Conservation (phyloP, 192 early-diverging fungal species). For the Coemansia sp. region DNA sequence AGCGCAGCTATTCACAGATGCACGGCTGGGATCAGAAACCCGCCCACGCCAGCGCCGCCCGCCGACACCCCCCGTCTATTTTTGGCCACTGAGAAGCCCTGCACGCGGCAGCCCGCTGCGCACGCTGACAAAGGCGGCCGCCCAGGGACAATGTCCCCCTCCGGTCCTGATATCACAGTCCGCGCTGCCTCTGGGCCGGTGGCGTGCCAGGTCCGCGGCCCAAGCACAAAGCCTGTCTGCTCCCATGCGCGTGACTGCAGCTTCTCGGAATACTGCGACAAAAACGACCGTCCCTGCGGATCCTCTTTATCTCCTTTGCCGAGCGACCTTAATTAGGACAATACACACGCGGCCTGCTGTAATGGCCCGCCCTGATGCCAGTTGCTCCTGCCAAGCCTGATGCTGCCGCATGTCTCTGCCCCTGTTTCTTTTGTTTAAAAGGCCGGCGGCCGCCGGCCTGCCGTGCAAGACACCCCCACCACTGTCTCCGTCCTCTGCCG, state of each 20-base stretch:
- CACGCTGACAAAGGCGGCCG: not conserved
- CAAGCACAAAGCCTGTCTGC: constrained; percentile 4
- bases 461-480: not conserved
- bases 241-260: constrained; percentile 23
- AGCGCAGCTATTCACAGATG: constrained; percentile 4
- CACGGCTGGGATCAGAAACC: constrained; percentile 2
- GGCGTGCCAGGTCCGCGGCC: constrained; percentile 1
- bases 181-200: no score
- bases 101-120: not conserved
- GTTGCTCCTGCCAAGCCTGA: constrained; percentile 10
- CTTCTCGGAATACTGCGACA: constrained; percentile 34
- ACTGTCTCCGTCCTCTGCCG: constrained; percentile 1
- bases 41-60: not conserved
- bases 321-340: constrained; percentile 8
- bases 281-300: constrained; percentile 10
- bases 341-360: constrained; percentile 2
- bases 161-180: no score
- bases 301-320: constrained; percentile 6
- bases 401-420: not conserved
- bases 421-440: not conserved
- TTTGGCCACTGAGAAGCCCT: constrained; percentile 4
- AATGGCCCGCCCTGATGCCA: constrained; percentile 18
- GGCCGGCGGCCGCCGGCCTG: not conserved
- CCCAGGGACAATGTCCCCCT: not conserved
- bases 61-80: constrained; percentile 5